Base-by-base conservation (phyloP, 345 rosid species). In the Capsella bursapastoris region DNA sequence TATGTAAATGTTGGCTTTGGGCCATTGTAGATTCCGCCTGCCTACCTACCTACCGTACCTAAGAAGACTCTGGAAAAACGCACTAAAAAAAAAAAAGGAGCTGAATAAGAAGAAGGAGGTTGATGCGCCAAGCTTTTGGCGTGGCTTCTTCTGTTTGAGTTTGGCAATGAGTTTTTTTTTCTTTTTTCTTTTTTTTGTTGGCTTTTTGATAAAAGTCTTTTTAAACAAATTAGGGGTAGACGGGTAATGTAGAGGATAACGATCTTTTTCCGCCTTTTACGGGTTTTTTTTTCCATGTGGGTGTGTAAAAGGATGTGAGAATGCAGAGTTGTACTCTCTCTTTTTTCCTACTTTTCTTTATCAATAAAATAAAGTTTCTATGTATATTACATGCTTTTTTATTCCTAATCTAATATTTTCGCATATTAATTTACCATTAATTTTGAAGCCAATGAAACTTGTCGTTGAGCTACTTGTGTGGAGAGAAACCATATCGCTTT, bases 221-320 rank as follows among this genome's bases (percentile, higher is more conserved):
- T 44, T 55, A 18, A 16, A 16, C 1, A 66, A 34, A 6, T 34
- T 34, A 34, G 37, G 32, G 66, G 62, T 66, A 76, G 81, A 82
- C 51, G 10, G 29, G 37, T 73, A 73, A 34, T 45, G 75, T 38
- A 61, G 81, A 75, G 74, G 70, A 67, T 80, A 41, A 71, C 57
- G 1, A 72, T 74, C 70, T 79, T 71, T 74, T 82, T 61, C 84
- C 80, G 50, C 84, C 85, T 79, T 75, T 77, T 66, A 50, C 43
- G 44, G 76, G 15, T 16, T 70, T 71, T 64, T 75, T 77, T 65
- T 35, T 25, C 62, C 62, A 34, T 49, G 1, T 57, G 62, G 56
- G 72, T 71, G 77, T 9, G 81, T 77, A 66, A 65, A 43, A 57
- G 68, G 72, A 77, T 38, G 76, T 3, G 80, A 77, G 12, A 57